Base-by-base conservation (phyloP, 2,329 filamentous ascomycete genomes). In the Paraconiothyrium brasiliense region DNA sequence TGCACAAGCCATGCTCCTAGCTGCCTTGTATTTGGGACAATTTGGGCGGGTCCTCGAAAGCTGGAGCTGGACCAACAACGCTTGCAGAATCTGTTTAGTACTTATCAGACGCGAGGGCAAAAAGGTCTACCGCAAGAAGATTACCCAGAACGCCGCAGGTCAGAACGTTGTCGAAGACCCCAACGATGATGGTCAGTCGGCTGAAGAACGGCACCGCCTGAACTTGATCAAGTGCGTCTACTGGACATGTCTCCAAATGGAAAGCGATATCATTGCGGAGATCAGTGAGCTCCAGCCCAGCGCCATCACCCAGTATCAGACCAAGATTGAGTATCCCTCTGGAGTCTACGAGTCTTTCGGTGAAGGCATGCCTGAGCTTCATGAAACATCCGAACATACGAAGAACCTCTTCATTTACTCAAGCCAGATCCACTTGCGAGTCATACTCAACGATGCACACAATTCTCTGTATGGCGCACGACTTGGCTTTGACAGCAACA, bases 181-280 rank as follows among this genome's bases (percentile, higher is more conserved):
- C 11, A 39, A 52, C 2, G 57, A 56, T 32, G 50, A 60, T 22
- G 41, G 46, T 39, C 49, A 66, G 55, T 59, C 69, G 4, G 56
- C 67, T 2, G 73, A 74, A 57, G 74, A 77, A 56, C 64, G 67
- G 2, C 76, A 76, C 55, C 66, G 73, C 47, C 61, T 76, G 35
- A 82, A 82, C 50, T 67, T 83, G 46, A 79, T 83, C 27, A 78
- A 83, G 59, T 74, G 96, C 69, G 90, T 92, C 0, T 97, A 94
- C 71, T 98, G 94, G 94, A 95, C 94, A 8, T 97, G 92, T 75
- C 82, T 97, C 65, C 94, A 98, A 73, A 84, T 98, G 11, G 94
- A 98, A 79, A 97, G 93, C 78, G 94, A 98, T 76, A 92, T 98
- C 49, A 85, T 97, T 50, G 95, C 95, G 3, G 95, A 99, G 78